Base-by-base conservation (phyloP, 2,329 filamentous ascomycete species). In the Dothideomycetes sp. region DNA sequence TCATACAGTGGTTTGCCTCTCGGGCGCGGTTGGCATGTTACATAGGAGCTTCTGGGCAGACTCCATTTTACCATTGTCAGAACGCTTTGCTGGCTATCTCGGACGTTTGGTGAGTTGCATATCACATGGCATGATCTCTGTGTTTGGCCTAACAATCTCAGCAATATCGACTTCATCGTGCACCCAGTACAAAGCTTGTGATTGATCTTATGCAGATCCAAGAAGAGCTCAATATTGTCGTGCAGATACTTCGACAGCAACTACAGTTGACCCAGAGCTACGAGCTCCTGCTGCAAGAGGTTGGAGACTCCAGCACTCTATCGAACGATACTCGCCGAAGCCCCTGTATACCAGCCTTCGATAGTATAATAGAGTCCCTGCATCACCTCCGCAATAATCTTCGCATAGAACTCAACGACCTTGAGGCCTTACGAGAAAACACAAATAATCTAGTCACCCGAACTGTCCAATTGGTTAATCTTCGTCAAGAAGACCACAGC, bases 131-230 rank as follows among this genome's bases (percentile, higher is more conserved):
- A n/a, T n/a, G n/a, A n/a, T n/a, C n/a, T n/a, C n/a, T n/a, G n/a
- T n/a, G n/a, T n/a, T n/a, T n/a, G 22, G 7, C 7, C 22, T 27
- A 12, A 27, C 22, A 14, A 31, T 27, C 22, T 32, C 18, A 46
- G 12, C 62, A 65, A 47, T 65, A 64, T 41, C 54, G 63, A 5
- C 51, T 66, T 1, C 60, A 63, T 40, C 52, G 62, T 18, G 52
- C 56, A 16, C 61, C 63, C 3, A 64, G 57, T 29, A 64, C 62
- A 5, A 64, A 62, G 36, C 50, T 65, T 3, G 61, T 65, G 7
- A 64, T 64, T 60, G 61, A 65, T 42, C 54, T 66, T 3, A 54
- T 66, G 2, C 59, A 64, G 29, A 61, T 61, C 9, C 62, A 65
- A 42, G 62, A 65, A 49, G 61, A 66, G 41, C 50, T 65, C 3